phyloP scores from a whole-genome alignment of 352 stramenopile genomes.

The Phytopythium aichiense region DNA sequence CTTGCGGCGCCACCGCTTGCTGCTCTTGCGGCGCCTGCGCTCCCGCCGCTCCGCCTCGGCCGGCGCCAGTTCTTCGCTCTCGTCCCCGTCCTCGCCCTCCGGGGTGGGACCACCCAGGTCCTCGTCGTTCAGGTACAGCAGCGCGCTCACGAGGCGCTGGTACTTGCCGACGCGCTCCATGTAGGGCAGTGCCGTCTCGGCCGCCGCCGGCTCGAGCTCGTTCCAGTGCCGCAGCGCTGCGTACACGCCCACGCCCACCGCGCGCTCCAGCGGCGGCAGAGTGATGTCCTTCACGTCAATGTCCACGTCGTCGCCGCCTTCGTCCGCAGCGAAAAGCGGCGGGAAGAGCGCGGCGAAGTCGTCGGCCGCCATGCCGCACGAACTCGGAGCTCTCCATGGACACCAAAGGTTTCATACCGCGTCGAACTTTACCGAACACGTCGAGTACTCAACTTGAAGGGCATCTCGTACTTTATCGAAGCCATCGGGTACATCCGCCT shows the following conservation, averaged over 20 bases:
- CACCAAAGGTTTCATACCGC: too few relatives aligned
- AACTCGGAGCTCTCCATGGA: too few relatives aligned
- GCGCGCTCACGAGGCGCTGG: slow-evolving; percentile 42
- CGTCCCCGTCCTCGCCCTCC: slow-evolving; percentile 16
- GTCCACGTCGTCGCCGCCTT: slow-evolving; percentile 27
- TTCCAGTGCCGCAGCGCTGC: slow-evolving; percentile 63
- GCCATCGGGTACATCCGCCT: too few relatives aligned
- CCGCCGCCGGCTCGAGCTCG: slow-evolving; percentile 33
- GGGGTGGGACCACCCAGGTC: slow-evolving; percentile 4
- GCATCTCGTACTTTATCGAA: too few relatives aligned
- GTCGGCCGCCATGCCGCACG: too few relatives aligned
- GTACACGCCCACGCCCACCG: slow-evolving; percentile 54
- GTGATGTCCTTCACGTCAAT: slow-evolving; percentile 47
- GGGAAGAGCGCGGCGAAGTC: slow-evolving; percentile 55
- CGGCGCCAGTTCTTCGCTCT: not conserved
- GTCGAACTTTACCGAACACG: too few relatives aligned
- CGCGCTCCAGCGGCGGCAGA: slow-evolving; percentile 47
- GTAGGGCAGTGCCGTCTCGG: slow-evolving; percentile 51
- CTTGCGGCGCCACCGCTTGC: slow-evolving; percentile 19
- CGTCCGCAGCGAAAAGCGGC: slow-evolving; percentile 25
- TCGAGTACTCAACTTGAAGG: too few relatives aligned
- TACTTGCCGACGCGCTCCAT: slow-evolving; percentile 56
- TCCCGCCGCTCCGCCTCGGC: slow-evolving; percentile 10
- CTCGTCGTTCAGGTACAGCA: slow-evolving; percentile 38
- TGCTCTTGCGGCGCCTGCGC: slow-evolving; percentile 11